These are phyloP conservation scores for Kockovaella imperatae DNA, from an alignment of 768 basidiomycete genomes.

Conservation along the genomic window DNA sequence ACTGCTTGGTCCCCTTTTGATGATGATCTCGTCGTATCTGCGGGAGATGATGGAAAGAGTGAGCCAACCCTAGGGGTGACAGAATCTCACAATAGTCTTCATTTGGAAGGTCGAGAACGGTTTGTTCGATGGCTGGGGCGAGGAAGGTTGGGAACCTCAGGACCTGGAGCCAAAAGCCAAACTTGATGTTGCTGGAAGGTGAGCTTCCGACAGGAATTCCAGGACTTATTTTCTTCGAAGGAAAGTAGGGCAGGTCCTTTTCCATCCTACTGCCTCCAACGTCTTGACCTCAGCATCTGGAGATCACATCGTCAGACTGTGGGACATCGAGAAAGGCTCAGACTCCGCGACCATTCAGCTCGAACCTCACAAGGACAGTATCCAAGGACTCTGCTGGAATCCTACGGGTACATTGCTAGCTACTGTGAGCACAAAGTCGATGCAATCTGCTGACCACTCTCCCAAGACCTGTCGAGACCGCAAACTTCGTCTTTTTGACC, in stretches of 20 bases:
- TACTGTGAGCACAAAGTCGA: constrained; percentile 47
- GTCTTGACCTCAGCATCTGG: constrained; percentile 71
- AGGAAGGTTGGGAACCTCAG: constrained; percentile 68
- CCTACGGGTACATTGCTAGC: constrained; percentile 69
- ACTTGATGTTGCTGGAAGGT: constrained; percentile 41
- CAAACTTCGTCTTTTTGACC: constrained; percentile 85
- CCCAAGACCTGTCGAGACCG: constrained; percentile 74
- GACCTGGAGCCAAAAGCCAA: constrained; percentile 66
- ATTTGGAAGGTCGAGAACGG: constrained; percentile 77
- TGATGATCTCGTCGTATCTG: constrained; percentile 81
- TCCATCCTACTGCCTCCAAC: constrained; percentile 82
- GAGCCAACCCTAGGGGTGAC: constrained; percentile 3
- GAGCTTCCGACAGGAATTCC: constrained; percentile 47
- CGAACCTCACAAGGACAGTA: constrained; percentile 72
- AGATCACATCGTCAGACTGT: constrained; percentile 81
- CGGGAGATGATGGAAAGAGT: constrained; percentile 84
- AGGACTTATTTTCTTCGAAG: constrained; percentile 46
- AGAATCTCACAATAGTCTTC: constrained; percentile 48
- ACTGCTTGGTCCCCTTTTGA: constrained; percentile 95
- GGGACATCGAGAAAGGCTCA: constrained; percentile 68
- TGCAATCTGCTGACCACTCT: background rate
- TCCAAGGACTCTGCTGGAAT: constrained; percentile 79
- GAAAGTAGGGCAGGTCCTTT: constrained; percentile 88
- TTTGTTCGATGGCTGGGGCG: constrained; percentile 74
- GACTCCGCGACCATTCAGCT: constrained; percentile 63